Evolutionary conservation across 768 basidiomycete genomes (phyloP), one percentile per base, ranked within the genome.

Genomic region (Amyloporia xantha): DNA sequence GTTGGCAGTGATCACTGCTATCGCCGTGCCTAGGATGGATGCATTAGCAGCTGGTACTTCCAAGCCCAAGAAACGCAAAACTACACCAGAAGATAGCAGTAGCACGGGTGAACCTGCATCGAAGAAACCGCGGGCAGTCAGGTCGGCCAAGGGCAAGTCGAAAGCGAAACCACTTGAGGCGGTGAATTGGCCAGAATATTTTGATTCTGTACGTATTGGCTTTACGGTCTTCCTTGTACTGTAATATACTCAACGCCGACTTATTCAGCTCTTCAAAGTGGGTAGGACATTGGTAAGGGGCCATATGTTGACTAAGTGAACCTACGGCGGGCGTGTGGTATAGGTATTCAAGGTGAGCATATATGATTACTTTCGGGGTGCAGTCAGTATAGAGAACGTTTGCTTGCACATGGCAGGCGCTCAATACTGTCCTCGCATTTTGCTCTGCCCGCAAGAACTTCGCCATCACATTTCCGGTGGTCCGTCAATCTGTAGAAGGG

Each of bases 401-500:
- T n/a, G n/a, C n/a, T n/a, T n/a, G n/a, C n/a, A n/a, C n/a, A n/a
- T n/a, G 47, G 4, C 44, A 94, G 88, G 88, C 91, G 9, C 69
- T 94, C 41, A 94, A 93, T 57, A 90, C 91, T 12, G 88, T 95
- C 3, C 75, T 93, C 35, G 91, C 86, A 0, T 95, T 95, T 59
- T 76, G 91, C 33, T 86, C 88, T 2, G 82, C 88, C 0, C 75
- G 88, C 52, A 86, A 88, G 54, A 79, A 87, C 54, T 64, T 94
- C 27, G 86, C 89, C 5, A 82, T 79, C 5, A 92, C 88, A 0
- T 94, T 92, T 58, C 71, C 81, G 5, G 76, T 80, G 2, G 73
- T 93, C 21, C 76, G 84, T 37, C 73, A 77, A 12, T 89, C 88
- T n/a, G 89, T 91, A 0, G 91, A 94, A 68, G 71, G 76, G 41